Conservation (phyloP, 305 asterid species). For the Fraxinus angustifolia region DNA sequence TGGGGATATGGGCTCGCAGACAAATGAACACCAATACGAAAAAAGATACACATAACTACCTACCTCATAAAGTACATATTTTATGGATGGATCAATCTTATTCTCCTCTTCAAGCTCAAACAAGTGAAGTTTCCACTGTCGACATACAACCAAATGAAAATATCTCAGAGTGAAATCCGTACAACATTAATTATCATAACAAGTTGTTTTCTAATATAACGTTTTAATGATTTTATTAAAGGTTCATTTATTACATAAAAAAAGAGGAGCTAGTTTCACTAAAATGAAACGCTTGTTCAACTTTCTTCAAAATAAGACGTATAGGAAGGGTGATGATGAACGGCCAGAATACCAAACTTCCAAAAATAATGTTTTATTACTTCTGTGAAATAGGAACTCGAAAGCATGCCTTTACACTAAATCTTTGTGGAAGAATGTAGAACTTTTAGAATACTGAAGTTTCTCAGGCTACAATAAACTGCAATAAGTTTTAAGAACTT, state of each 20-base stretch:
- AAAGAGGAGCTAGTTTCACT: not conserved
- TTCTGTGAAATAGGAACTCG: not conserved
- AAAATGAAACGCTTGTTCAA: not conserved
- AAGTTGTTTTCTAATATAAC: not conserved
- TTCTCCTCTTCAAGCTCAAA: conserved; percentile 80
- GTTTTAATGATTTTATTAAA: not conserved
- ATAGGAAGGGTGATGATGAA: not conserved
- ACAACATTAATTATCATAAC: not conserved
- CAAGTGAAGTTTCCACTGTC: conserved; percentile 85
- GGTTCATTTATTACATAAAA: not conserved
- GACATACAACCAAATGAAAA: not conserved
- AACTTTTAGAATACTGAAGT: not conserved
- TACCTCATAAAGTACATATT: conserved; percentile 80
- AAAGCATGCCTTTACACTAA: not conserved
- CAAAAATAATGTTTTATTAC: not conserved
- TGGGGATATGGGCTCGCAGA: not conserved
- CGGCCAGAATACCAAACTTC: not conserved
- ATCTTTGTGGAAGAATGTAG: not conserved
- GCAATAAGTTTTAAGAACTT: not conserved
- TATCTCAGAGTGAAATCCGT: not conserved
- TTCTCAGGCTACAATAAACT: not conserved
- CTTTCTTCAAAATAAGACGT: not conserved
- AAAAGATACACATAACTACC: conserved; percentile 25
- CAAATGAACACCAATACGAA: not conserved
- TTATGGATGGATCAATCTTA: conserved; percentile 61